Evolutionary conservation across 352 stramenopile species (phyloP), one percentile per base, ranked within the genome.

Genomic region (Phytophthora tubulina): DNA sequence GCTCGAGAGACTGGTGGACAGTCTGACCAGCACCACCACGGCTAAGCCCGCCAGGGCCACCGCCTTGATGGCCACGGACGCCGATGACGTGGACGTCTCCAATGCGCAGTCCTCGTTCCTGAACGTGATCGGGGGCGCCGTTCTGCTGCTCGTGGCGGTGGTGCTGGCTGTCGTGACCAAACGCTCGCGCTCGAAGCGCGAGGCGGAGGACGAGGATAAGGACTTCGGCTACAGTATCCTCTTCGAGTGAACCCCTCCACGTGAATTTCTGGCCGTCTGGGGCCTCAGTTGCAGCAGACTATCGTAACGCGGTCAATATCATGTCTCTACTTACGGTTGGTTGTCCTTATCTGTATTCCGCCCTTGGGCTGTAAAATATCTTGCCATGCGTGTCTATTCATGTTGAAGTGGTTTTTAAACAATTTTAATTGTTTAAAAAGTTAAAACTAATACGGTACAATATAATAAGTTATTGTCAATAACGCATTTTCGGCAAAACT

Each of bases 141-240:
- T 63, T 21, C 30, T 80, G 63, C 63, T 83, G 61, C 53, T 83
- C 11, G 73, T 72, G 9, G 65, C 61, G 0, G 65, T 74, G 15
- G 59, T 79, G 31, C 7, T 82, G 32, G 50, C 21, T 1, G 73
- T 71, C n/a, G 63, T 79, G 57, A 61, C 70, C 38, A 80, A 72
- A 21, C 70, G 63, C 2, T 67, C 69, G 30, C 42, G 39, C 30
- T 36, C 54, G 41, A 68, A 73, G 21, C 38, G 38, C 10, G 33
- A 70, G 36, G 27, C 60, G 32, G 32, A 56, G 17, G 54, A 78
- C 9, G 52, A 60, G 17, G 46, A 61, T 35, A 66, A 72, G 27
- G 76, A 74, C 44, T 81, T 79, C 35, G 62, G 62, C 60, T 83
- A 83, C 50, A 70, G 6, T 8, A 65, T 72, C 32, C 30, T 83